Evolutionary conservation across 1,284 basidiomycete species (phyloP), one percentile per base, ranked within the genome.

Genomic region (Irpex rosettiformis): DNA sequence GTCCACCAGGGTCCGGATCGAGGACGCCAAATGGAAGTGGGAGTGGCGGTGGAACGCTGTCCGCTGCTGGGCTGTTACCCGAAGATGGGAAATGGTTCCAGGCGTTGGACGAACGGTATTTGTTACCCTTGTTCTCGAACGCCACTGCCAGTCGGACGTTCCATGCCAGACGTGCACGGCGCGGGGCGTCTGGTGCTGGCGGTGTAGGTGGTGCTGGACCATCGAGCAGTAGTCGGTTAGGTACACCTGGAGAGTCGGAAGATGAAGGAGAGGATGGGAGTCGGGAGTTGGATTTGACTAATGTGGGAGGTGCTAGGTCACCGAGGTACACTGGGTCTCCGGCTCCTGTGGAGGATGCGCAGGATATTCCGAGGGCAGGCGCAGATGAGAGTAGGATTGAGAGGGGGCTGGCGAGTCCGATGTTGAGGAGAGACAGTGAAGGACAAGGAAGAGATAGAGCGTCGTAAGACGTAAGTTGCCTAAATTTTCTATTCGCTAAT

Each of bases 61-160:
- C 29, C 2, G 37, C n/a, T 40, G 55, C 43, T 11, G 52, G 52
- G 3, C 21, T 51, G 25, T 61, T 54, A 11, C 64, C 70, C 4
- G 85, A 86, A 58, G 88, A 89, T 47, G 84, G 86, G 13, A 93
- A 95, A 72, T 98, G 96, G 96, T 99, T 99, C 85, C 95, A 95
- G 65, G 82, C 89, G 29, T 77, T 99, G 49, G 96, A 99, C 73
- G 94, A 99, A 73, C 83, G 94, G 60, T 99, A 98, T 72, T 79
- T 99, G 16, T 74, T 98, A 2, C 97, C 96, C 13, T 77, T 98
- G 43, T 99, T 99, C 76, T 94, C 92, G 58, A 98, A 98, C 71
- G 91, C 91, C 7, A 95, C 94, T 0, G 93, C 94, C 11, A 93
- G 91, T 60, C 80, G 93, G 63, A 88, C 90, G 57, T 94, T 94